phyloP scores from a whole-genome alignment of 352 stramenopile genomes.

The Phytophthora citricola region DNA sequence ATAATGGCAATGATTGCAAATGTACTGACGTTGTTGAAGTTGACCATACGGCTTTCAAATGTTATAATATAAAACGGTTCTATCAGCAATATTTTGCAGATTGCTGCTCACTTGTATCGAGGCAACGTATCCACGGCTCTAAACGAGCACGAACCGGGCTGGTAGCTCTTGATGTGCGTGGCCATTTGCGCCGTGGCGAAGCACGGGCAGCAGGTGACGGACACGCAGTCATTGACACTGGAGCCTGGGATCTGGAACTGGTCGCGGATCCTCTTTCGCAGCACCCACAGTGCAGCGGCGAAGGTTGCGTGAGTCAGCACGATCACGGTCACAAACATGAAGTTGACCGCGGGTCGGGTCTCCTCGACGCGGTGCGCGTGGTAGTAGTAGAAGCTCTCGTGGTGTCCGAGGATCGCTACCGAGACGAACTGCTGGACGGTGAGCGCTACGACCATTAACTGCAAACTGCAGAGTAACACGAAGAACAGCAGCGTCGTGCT shows the following conservation, averaged over 20 bases:
- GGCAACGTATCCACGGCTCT: conserved; percentile 57
- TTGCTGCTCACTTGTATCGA: conserved; percentile 27
- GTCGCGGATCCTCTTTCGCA: conserved; percentile 43
- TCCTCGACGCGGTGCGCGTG: conserved; percentile 37
- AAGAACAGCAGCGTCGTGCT: conserved; percentile 49
- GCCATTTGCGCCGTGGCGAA: conserved; percentile 71
- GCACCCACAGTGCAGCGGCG: conserved; percentile 36
- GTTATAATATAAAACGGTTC: neutral
- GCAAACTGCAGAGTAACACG: conserved; percentile 17
- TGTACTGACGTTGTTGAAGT: conserved; percentile 28
- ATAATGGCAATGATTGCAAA: conserved; percentile 9
- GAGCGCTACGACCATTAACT: conserved; percentile 21
- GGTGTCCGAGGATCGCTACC: conserved; percentile 22
- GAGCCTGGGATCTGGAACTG: conserved; percentile 66
- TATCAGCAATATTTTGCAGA: conserved; percentile 6
- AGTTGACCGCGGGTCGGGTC: conserved; percentile 24
- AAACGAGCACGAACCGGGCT: conserved; percentile 56
- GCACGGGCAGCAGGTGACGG: conserved; percentile 50
- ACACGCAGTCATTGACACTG: conserved; percentile 39
- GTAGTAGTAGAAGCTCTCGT: conserved; percentile 27
- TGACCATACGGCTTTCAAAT: neutral
- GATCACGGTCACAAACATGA: conserved; percentile 22
- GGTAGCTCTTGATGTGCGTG: conserved; percentile 68
- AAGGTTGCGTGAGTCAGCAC: conserved; percentile 33
- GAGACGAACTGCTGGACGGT: conserved; percentile 28